Evolutionary conservation across 2,329 filamentous ascomycete genomes (phyloP), one percentile per base, ranked within the genome.

Genomic region (Rutstroemia sp.): DNA sequence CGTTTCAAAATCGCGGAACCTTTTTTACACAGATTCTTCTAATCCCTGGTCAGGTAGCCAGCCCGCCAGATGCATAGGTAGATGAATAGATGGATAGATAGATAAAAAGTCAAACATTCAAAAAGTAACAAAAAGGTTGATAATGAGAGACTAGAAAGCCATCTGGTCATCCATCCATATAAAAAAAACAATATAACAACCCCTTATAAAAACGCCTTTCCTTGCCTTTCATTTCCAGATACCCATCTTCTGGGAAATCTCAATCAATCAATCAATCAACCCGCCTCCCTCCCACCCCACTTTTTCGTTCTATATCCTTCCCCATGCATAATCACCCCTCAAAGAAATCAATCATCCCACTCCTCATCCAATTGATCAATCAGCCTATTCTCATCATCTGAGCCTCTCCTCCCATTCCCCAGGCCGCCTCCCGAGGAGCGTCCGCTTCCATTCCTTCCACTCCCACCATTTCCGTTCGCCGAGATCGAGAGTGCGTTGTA

Each of bases 331-430:
- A 19, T 34, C 30, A 12, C 3, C 30, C 30, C 9, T 12, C 10
- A 10, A 34, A 34, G 8, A 5, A 66, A 27, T 51, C 38, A 85
- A 61, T 96, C 92, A 65, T 96, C 92, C 92, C 92, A 97, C 70
- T 96, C 92, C 71, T 97, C 92, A 67, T 97, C 94, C 58, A 96
- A 77, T 72, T 96, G 90, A 71, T 97, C 92, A 70, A 99, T 97
- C 65, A 97, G 74, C 61, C 91, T 78, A 71, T 97, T 96, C 73
- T 97, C 94, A 55, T 91, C 92, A 58, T 96, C 92, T 6, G 62
- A 53, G 23, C 62, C 49, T 9, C 48, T 59, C 44, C 58, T 59
- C 49, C 49, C 30, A 34, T 34, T 34, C 12, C 30, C 30, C 30
- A 34, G 12, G 9, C 30, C 30, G 37, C 66, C 57, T 27, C 66